Percentiles rank a stretch among this genome's conserved stretches.
Evolutionary conservation across 305 asterid species (phyloP).

Genomic region (Fraxinus dipetala): DNA sequence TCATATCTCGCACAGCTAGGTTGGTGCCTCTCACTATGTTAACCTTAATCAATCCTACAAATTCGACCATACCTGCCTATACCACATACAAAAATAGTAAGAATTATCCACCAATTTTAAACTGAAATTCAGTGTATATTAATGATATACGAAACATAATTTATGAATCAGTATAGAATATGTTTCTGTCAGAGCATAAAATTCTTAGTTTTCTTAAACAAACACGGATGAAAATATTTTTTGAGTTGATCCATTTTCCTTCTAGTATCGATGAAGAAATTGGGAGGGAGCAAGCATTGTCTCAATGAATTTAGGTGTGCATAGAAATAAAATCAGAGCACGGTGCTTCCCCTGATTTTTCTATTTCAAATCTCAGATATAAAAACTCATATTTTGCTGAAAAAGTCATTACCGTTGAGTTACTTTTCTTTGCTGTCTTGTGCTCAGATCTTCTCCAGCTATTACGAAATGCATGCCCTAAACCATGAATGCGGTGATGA

Average conservation of each 20-base stretch:
- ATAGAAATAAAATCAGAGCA: background rate
- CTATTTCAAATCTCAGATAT: background rate
- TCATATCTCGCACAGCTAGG: slow-evolving; percentile 75
- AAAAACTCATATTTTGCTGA: background rate
- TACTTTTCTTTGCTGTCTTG: slow-evolving; percentile 40
- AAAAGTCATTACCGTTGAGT: slow-evolving; percentile 51
- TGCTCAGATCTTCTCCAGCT: slow-evolving; percentile 64
- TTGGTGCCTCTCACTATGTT: slow-evolving; percentile 69
- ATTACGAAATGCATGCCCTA: slow-evolving; percentile 61
- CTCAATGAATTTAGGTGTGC: background rate
- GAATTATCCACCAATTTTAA: background rate
- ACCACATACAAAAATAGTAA: slow-evolving; percentile 16
- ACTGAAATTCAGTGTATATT: background rate
- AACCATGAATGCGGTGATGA: slow-evolving; percentile 44
- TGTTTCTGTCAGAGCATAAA: background rate
- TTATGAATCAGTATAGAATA: background rate
- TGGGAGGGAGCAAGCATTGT: background rate
- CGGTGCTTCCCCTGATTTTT: background rate
- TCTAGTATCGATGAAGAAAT: background rate
- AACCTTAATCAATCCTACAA: slow-evolving; percentile 70
- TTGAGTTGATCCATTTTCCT: background rate
- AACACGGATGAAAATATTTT: background rate
- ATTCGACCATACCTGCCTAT: slow-evolving; percentile 87
- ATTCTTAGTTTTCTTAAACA: background rate
- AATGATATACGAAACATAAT: background rate